These are phyloP conservation scores for Fusarium liriodendri DNA, from an alignment of 2,329 filamentous ascomycete species.

Conservation along the genomic window DNA sequence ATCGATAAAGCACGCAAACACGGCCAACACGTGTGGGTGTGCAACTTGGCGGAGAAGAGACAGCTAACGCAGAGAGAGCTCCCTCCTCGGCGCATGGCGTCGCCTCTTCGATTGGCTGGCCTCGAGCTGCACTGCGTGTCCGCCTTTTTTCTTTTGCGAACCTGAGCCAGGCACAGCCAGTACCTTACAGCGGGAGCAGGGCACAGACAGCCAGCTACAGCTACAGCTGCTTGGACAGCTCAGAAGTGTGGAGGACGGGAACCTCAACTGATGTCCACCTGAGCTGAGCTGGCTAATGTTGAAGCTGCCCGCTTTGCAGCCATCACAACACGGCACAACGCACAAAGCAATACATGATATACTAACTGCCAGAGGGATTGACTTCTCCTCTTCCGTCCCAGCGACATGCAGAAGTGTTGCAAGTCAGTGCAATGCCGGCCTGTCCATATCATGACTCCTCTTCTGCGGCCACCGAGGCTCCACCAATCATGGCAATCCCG, in stretches of 20 bases:
- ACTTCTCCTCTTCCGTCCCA: neutral
- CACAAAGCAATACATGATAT: neutral
- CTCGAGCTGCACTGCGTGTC: slow-evolving; percentile 14
- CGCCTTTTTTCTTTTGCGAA: slow-evolving; percentile 1
- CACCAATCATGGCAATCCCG: slow-evolving; percentile 21
- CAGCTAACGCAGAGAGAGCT: slow-evolving; percentile 27
- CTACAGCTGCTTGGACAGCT: slow-evolving; percentile 10
- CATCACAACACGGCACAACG: neutral
- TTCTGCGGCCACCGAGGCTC: slow-evolving; percentile 17
- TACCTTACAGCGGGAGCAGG: slow-evolving; percentile 36
- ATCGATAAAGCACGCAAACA: neutral
- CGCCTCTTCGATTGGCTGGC: slow-evolving; percentile 8
- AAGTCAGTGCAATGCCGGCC: slow-evolving; percentile 2
- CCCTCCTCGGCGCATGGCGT: slow-evolving; percentile 6
- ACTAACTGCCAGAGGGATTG: neutral
- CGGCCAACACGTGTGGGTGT: slow-evolving; percentile 20
- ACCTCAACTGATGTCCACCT: neutral
- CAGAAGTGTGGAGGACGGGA: slow-evolving; percentile 1
- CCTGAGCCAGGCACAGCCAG: slow-evolving; percentile 28
- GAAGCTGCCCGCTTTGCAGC: neutral
- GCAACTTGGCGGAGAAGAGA: slow-evolving; percentile 19
- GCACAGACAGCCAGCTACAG: slow-evolving; percentile 23
- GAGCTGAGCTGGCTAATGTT: neutral
- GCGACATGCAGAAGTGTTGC: slow-evolving; percentile 15
- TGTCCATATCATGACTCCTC: slow-evolving; percentile 35